A percentile compares a stretch with the other conserved stretches of the same genome.
phyloP scores from a whole-genome alignment of 1,284 basidiomycete genomes.

The Austroboletus sp. region DNA sequence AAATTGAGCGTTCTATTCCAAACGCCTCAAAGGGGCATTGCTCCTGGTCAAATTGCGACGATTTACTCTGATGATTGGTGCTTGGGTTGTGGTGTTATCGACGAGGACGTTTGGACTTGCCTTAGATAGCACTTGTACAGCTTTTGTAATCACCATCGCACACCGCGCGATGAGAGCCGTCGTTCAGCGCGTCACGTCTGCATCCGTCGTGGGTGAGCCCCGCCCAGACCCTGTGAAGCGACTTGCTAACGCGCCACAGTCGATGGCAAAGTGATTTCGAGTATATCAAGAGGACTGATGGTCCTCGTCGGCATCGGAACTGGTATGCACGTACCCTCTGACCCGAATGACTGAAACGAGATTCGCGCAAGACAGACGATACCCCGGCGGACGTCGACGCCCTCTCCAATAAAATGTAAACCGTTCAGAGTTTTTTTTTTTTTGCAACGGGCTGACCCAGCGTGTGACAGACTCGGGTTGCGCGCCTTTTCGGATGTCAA shows the following conservation, averaged over 20 bases:
- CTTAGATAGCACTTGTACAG: not conserved
- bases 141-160: constrained; percentile 2
- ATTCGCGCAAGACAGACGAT: constrained; percentile 55
- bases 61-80: constrained; percentile 75
- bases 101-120: constrained; percentile 12
- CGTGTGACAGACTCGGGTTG: constrained; percentile 51
- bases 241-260: constrained; percentile 39
- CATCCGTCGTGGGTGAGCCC: constrained; percentile 61
- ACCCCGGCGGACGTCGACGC: constrained; percentile 61
- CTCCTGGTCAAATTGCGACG: constrained; percentile 73
- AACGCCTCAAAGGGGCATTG: constrained; percentile 61
- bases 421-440: constrained; percentile 2
- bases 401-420: constrained; percentile 74
- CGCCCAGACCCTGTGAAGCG: not conserved
- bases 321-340: constrained; percentile 43
- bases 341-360: not conserved
- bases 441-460: constrained; percentile 3
- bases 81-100: constrained; percentile 75
- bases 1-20: constrained; percentile 46
- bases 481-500: constrained; percentile 63
- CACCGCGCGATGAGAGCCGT: constrained; percentile 61
- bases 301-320: constrained; percentile 81
- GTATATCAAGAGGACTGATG: constrained; percentile 77
- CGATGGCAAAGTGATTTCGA: constrained; percentile 64
- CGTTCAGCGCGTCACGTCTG: constrained; percentile 67